Base-by-base conservation (phyloP, 1,284 basidiomycete genomes). In the Veloboletus limbatus region DNA sequence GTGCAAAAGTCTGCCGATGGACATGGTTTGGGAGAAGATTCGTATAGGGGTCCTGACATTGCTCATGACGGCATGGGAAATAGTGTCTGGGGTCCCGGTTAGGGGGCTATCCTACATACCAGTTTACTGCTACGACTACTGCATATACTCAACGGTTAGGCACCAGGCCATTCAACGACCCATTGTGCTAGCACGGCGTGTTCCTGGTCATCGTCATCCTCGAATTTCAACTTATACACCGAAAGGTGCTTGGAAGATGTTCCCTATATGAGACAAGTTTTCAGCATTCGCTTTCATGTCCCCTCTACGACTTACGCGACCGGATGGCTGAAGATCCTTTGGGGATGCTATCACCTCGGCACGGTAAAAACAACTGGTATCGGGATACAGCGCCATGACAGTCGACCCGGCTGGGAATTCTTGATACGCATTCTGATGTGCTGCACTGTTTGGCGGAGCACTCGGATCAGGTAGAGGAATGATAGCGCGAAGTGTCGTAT, bases 311-410 rank as follows among this genome's bases (percentile, higher is more conserved):
- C 76, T 70, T 55, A 84, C 82, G 42, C 79, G 70, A 49, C 69
- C 69, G 11, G 65, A 51, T 2, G 73, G 70, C 39, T 73, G 74
- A 46, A 77, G 65, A 42, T 83, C 80, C 55, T 70, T 77, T 7
- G 85, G 86, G 8, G 78, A 76, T 13, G 78, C 72, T 36, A 88
- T 74, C 4, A 90, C 88, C 58, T 88, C 83, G 6, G 88, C 88
- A 16, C 85, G 82, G 57, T 91, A 91, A 68, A 91, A 91, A 60
- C 86, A 89, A 54, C 87, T 90, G 0, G 88, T 91, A 58, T 91
- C 88, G 0, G 88, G 88, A 65, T 90, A 91, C 11, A 91, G 69
- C 1, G 85, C 88, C 77, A 91, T 79, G 6, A 91, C 88, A 0
- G 76, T 85, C 10, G 83, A 79, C 2, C 87, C 81, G 0, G 75